Base-by-base conservation (phyloP, 106 monocot genomes). In the Ottelia alismoides region DNA sequence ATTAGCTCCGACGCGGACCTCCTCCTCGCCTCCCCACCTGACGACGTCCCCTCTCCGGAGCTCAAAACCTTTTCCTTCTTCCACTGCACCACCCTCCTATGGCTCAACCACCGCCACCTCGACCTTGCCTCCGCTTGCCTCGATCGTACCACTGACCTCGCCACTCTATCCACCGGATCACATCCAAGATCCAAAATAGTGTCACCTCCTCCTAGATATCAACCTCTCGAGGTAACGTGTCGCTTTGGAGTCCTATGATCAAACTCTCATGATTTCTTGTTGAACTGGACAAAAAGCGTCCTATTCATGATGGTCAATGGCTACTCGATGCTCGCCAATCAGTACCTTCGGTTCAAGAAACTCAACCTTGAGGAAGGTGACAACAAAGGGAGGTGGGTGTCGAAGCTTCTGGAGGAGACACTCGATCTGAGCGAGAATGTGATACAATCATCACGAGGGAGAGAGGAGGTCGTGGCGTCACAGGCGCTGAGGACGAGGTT, bases 371-470 rank as follows among this genome's bases (percentile, higher is more conserved):
- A 62, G 27, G 63, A 56, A 35, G 56, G 32, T 12, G 21, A 56
- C 11, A 49, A 47, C 5, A 47, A 45, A 2, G 30, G 11, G 25
- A 25, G 73, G 16, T 67, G 75, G n/a, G 27, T 28, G 6, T 1
- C 61, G 1, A 75, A 82, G 52, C 61, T 98, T 6, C 27, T 98
- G 31, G 52, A 52, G 25, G 85, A 89, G 52, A 89, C 89, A 1
- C 53, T 98, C 10, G 85, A 98, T 64, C 40, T 98, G 9, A 85
- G 82, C 52, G 89, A 98, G 74, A 82, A 82, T 48, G 89, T 78
- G 26, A 56, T 85, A 6, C 25, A 59, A 30, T 11, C 49, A 0
- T 48, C 68, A 21, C 46, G 47, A 31, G 21, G 47, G 16, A 29
- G 31, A 11, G 53, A 70, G 0, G 68, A 65, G 31, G 60, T 49